Percentiles rank a stretch among this genome's conserved stretches.
Conservation (phyloP, 345 rosid genomes). For the Gossypium mustelinum region DNA sequence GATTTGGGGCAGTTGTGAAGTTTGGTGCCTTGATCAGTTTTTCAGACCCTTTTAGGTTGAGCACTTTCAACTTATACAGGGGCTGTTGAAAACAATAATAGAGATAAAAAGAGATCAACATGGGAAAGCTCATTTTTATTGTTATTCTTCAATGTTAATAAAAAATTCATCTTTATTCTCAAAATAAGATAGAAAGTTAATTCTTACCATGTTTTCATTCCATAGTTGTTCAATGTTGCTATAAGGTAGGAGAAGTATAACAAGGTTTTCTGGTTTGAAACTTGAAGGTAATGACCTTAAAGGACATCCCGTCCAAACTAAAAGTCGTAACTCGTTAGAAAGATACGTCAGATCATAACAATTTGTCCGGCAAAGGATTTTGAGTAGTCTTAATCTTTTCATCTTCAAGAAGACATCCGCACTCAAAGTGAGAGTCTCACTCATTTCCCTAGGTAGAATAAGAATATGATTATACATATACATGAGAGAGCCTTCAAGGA, state of each 20-base stretch:
- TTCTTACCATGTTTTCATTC: conserved; percentile 23
- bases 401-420: conserved; percentile 22
- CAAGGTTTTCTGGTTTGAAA: conserved; percentile 24
- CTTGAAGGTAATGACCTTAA: conserved; percentile 29
- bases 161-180: background rate
- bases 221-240: conserved; percentile 31
- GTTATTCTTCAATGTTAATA: no score
- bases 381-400: conserved; percentile 26
- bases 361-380: conserved; percentile 16
- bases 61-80: no score
- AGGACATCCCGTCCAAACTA: conserved; percentile 34
- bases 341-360: conserved; percentile 21
- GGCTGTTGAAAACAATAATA: no score
- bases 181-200: background rate
- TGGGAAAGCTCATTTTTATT: no score
- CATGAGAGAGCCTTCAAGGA: no score
- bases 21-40: no score
- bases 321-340: conserved; percentile 25
- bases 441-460: background rate
- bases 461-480: no score
- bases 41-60: no score
- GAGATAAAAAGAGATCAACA: no score
- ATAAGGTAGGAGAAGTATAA: conserved; percentile 23
- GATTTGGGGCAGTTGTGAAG: no score
- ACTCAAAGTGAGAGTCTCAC: background rate